Base-by-base conservation (phyloP, 2,329 filamentous ascomycete species). In the Biscogniauxia sp. region DNA sequence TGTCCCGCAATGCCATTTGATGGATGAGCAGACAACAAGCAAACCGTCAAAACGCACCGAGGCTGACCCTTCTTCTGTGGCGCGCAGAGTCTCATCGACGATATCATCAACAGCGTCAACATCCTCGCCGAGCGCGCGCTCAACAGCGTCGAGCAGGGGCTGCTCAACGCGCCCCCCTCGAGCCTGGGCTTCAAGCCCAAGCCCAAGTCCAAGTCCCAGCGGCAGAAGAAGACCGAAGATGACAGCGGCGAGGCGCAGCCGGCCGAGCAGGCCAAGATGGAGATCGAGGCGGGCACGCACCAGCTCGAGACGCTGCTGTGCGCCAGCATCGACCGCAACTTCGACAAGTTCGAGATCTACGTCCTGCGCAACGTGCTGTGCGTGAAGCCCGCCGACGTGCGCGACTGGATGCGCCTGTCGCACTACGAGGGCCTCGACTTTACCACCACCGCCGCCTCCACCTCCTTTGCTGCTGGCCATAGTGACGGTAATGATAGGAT, bases 21-120 rank as follows among this genome's bases (percentile, higher is more conserved):
- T n/a, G n/a, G n/a, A n/a, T n/a, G n/a, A n/a, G n/a, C n/a, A n/a
- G n/a, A n/a, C n/a, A n/a, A n/a, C n/a, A n/a, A n/a, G n/a, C n/a
- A n/a, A n/a, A n/a, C n/a, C n/a, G n/a, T n/a, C n/a, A n/a, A n/a
- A n/a, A n/a, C n/a, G n/a, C n/a, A n/a, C n/a, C n/a, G n/a, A 57
- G 58, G 60, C 59, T 60, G 59, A 66, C 56, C 52, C 51, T 32
- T 32, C 28, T 59, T 52, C 41, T 49, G 13, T 19, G 28, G 49
- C 25, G 26, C 51, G 25, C 70, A 97, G 93, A 91, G 91, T 63
- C 86, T 99, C 51, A 90, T 99, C 72, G 95, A 99, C 85, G 94
- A 98, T 78, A 93, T 98, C 69, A 97, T 98, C 80, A 97, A 98
- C 81, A 91, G 90, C 58, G 88, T 97, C 76, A 99, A 98, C 80